These are phyloP conservation scores for Thielaviopsis ethacetica DNA, from an alignment of 2,329 filamentous ascomycete genomes.

Conservation along the genomic window DNA sequence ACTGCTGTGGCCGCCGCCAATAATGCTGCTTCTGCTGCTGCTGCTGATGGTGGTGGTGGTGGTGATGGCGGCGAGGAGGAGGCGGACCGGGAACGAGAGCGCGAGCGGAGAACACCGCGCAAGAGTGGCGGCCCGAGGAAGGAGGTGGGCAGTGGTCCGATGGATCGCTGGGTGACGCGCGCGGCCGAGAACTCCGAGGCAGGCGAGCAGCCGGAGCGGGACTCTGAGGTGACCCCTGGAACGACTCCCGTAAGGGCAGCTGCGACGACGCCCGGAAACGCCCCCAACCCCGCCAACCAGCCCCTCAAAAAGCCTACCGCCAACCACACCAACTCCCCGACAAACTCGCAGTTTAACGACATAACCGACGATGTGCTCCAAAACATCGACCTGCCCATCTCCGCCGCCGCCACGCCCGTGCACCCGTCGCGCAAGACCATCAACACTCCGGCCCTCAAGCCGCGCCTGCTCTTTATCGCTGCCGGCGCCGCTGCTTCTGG, in stretches of 20 bases:
- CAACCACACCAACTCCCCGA: background rate
- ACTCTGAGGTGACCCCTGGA: background rate
- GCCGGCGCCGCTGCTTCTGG: too few species aligned
- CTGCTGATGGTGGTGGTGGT: background rate
- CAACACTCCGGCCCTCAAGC: background rate
- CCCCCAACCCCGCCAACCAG: background rate
- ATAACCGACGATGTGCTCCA: conserved; percentile 16
- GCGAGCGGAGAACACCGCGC: background rate
- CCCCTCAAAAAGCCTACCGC: background rate
- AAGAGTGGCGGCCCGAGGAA: background rate
- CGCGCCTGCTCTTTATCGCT: too few species aligned
- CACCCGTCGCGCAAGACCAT: background rate
- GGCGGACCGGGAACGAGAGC: background rate
- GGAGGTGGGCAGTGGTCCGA: background rate
- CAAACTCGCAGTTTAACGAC: background rate
- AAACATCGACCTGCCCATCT: conserved; percentile 15
- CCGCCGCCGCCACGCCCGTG: background rate
- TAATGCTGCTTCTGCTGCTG: background rate
- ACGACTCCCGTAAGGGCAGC: background rate
- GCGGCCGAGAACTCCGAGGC: background rate
- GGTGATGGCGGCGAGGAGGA: background rate
- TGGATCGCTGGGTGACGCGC: background rate
- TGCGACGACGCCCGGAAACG: background rate
- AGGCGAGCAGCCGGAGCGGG: background rate
- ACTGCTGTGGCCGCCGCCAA: too few species aligned